phyloP scores from a whole-genome alignment of 106 monocot species.

The Triglochin maritima region DNA sequence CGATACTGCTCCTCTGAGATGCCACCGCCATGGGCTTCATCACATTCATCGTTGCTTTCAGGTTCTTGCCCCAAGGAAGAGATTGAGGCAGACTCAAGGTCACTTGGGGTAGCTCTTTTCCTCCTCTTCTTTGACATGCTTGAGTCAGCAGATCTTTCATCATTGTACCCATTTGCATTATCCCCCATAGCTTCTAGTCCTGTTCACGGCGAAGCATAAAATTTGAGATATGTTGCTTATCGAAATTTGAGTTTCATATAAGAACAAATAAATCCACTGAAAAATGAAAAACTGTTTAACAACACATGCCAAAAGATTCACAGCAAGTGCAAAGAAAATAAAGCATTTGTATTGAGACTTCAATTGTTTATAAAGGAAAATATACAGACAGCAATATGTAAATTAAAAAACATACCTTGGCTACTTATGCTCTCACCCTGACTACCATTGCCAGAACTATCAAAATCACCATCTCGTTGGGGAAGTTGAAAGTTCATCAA shows the following conservation, averaged over 20 bases:
- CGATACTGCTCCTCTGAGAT: slow-evolving; percentile 80
- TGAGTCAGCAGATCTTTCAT: slow-evolving; percentile 21
- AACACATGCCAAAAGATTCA: too few relatives aligned
- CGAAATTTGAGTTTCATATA: neutral
- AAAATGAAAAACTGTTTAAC: too few relatives aligned
- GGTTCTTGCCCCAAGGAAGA: slow-evolving; percentile 32
- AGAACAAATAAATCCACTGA: too few relatives aligned
- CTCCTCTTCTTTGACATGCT: slow-evolving; percentile 29
- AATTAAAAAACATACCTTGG: slow-evolving; percentile 39
- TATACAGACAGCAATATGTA: neutral
- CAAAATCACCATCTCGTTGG: slow-evolving; percentile 39
- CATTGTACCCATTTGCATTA: slow-evolving; percentile 32
- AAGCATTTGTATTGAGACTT: neutral
- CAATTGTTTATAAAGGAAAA: neutral
- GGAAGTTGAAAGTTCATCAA: slow-evolving; percentile 82
- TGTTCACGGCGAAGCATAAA: slow-evolving; percentile 7
- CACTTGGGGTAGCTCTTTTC: slow-evolving; percentile 8
- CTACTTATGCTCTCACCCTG: slow-evolving; percentile 62
- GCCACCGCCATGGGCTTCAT: slow-evolving; percentile 31
- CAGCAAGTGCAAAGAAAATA: too few relatives aligned
- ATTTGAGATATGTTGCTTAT: neutral
- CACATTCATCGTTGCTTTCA: slow-evolving; percentile 42
- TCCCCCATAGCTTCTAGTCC: slow-evolving; percentile 43
- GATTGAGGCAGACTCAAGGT: slow-evolving; percentile 31
- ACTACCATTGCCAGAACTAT: slow-evolving; percentile 51